These are phyloP conservation scores for Sphaerulina vaccinii DNA, from an alignment of 2,329 filamentous ascomycete species.

Conservation along the genomic window DNA sequence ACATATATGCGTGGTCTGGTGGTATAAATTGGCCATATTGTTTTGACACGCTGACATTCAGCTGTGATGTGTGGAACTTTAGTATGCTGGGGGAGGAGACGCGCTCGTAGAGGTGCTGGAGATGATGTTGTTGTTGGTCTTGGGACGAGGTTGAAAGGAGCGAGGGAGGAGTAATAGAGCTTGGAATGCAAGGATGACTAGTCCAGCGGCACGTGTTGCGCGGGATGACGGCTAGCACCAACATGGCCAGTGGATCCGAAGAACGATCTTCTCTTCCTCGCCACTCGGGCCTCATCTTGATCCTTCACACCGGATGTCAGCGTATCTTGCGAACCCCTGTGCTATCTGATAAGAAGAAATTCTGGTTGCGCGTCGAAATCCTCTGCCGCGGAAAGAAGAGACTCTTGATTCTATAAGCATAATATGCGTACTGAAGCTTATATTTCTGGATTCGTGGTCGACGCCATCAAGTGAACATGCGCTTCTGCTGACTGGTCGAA, in stretches of 20 bases:
- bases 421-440: slow-evolving; percentile 11
- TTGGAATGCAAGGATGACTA: slow-evolving; percentile 1
- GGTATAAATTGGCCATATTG: slow-evolving; percentile 28
- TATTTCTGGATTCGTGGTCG: slow-evolving; percentile 10
- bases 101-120: background rate
- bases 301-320: background rate
- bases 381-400: background rate
- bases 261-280: background rate
- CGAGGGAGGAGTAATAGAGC: slow-evolving; percentile 3
- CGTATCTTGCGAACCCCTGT: no score
- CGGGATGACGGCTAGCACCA: slow-evolving; percentile 2
- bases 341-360: slow-evolving; percentile 8
- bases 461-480: slow-evolving; percentile 20
- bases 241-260: background rate
- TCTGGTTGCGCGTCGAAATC: background rate
- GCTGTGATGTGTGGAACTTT: slow-evolving; percentile 5
- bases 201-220: no score
- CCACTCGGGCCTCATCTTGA: background rate
- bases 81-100: background rate
- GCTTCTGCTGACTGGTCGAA: slow-evolving; percentile 9
- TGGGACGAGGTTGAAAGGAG: slow-evolving; percentile 7
- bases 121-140: background rate
- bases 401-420: background rate
- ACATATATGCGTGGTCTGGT: slow-evolving; percentile 23
- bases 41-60: slow-evolving; percentile 30